phyloP scores from a whole-genome alignment of 2,329 filamentous ascomycete species.

The Harringtonia aguacate region DNA sequence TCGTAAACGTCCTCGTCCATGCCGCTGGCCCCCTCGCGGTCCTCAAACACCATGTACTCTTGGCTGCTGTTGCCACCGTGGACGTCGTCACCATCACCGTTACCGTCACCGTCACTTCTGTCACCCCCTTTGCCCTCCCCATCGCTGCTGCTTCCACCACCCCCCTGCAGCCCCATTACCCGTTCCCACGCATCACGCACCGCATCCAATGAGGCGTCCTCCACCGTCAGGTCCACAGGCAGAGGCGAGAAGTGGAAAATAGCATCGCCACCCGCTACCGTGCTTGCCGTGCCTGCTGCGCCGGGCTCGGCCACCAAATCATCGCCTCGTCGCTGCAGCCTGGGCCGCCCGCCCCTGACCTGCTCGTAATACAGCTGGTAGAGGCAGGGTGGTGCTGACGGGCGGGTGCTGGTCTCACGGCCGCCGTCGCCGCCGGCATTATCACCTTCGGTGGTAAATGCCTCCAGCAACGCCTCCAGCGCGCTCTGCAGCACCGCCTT shows the following conservation, averaged over 20 bases:
- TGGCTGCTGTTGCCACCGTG: conserved; percentile 7
- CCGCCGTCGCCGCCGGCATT: conserved; percentile 15
- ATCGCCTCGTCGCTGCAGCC: too few species aligned
- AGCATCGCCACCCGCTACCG: too few species aligned
- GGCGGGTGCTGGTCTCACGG: not conserved
- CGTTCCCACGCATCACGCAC: conserved; percentile 62
- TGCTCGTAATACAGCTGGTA: conserved; percentile 50
- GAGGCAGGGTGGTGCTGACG: conserved; percentile 20
- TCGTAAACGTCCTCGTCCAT: conserved; percentile 30
- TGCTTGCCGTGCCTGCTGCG: too few species aligned
- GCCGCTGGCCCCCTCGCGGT: conserved; percentile 52
- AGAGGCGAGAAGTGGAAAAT: conserved; percentile 47
- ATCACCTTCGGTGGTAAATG: conserved; percentile 15
- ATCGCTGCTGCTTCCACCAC: conserved; percentile 15
- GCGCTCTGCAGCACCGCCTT: conserved; percentile 27
- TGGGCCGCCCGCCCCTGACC: conserved; percentile 18
- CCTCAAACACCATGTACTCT: conserved; percentile 69
- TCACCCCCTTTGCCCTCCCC: conserved; percentile 25
- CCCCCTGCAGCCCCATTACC: conserved; percentile 38
- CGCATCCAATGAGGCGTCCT: conserved; percentile 56
- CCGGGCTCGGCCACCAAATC: too few species aligned
- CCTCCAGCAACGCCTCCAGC: conserved; percentile 26
- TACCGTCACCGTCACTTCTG: not conserved
- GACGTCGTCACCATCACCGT: too few species aligned
- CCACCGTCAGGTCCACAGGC: conserved; percentile 58